Percentiles rank a stretch among this genome's conserved stretches.
Conservation (phyloP, 1,284 basidiomycete species). For the Wolfiporia cocos region DNA sequence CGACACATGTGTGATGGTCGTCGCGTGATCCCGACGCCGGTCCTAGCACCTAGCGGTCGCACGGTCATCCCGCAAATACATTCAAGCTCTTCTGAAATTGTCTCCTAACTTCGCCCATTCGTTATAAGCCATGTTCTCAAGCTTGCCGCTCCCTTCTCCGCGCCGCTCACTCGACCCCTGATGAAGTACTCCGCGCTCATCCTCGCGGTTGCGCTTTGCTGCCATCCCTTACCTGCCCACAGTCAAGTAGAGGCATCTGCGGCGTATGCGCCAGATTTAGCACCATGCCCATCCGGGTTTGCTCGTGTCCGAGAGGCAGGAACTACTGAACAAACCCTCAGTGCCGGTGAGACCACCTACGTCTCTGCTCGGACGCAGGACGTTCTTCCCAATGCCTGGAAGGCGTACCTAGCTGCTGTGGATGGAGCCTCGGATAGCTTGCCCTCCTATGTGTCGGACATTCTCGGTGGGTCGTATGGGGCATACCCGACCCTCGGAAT, state of each 20-base stretch:
- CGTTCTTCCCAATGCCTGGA: conserved; percentile 25
- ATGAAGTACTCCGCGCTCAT: not conserved
- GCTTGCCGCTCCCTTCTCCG: not conserved
- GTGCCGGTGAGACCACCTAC: conserved; percentile 19
- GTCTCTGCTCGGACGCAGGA: conserved; percentile 13
- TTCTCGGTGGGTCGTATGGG: conserved; percentile 22
- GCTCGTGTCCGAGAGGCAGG: conserved; percentile 17
- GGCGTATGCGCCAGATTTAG: conserved; percentile 16
- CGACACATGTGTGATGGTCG: conserved; percentile 1
- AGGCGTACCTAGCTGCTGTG: conserved; percentile 27
- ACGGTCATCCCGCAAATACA: not conserved
- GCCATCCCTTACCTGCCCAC: conserved; percentile 1
- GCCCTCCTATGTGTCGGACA: conserved; percentile 29
- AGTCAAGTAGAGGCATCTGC: conserved; percentile 15
- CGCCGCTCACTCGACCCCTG: not conserved
- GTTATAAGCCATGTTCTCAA: not conserved
- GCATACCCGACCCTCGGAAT: conserved; percentile 34
- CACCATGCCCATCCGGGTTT: conserved; percentile 16
- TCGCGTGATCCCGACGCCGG: not conserved
- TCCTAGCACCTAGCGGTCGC: not conserved
- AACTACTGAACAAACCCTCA: conserved; percentile 16
- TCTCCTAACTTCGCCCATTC: not conserved
- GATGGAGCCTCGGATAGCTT: conserved; percentile 19
- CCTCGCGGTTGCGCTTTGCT: conserved; percentile 1
- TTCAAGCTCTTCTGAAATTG: no score